These are phyloP conservation scores for Verticillium klebahnii DNA, from an alignment of 2,329 filamentous ascomycete genomes.

Conservation along the genomic window DNA sequence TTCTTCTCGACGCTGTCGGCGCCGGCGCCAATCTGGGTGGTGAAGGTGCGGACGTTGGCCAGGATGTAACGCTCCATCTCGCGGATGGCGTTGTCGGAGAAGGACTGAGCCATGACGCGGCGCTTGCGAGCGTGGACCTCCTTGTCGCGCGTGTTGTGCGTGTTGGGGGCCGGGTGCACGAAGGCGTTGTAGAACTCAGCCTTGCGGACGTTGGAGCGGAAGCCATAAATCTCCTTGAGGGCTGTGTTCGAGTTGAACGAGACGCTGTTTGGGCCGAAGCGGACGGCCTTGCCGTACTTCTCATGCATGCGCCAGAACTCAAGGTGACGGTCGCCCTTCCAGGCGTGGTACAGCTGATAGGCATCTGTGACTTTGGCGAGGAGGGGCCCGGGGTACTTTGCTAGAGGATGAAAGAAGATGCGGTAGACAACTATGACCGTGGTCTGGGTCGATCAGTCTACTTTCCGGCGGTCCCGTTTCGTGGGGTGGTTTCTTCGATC, in stretches of 20 bases:
- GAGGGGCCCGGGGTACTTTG: constrained; percentile 61
- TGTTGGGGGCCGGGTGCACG: constrained; percentile 66
- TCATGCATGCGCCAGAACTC: constrained; percentile 68
- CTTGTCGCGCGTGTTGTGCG: constrained; percentile 68
- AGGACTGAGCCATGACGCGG: constrained; percentile 66
- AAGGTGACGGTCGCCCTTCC: constrained; percentile 69
- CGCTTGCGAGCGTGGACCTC: constrained; percentile 65
- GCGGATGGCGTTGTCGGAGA: constrained; percentile 61
- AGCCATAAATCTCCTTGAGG: constrained; percentile 62
- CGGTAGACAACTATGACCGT: constrained; percentile 46
- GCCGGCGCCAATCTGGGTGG: constrained; percentile 46
- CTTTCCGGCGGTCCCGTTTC: too few relatives aligned
- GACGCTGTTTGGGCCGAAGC: constrained; percentile 72
- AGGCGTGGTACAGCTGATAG: constrained; percentile 68
- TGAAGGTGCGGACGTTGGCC: constrained; percentile 62
- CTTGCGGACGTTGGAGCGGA: constrained; percentile 60
- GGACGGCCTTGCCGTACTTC: constrained; percentile 66
- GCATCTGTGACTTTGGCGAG: constrained; percentile 59
- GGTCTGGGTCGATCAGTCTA: constrained; percentile 22
- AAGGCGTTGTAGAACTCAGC: constrained; percentile 71
- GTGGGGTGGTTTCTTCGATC: not conserved
- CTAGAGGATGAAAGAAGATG: constrained; percentile 59
- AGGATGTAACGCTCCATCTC: constrained; percentile 66
- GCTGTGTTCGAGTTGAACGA: constrained; percentile 71
- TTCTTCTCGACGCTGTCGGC: constrained; percentile 37